phyloP scores from a whole-genome alignment of 148 eudicot genomes.

The Fagopyrum tataricum region DNA sequence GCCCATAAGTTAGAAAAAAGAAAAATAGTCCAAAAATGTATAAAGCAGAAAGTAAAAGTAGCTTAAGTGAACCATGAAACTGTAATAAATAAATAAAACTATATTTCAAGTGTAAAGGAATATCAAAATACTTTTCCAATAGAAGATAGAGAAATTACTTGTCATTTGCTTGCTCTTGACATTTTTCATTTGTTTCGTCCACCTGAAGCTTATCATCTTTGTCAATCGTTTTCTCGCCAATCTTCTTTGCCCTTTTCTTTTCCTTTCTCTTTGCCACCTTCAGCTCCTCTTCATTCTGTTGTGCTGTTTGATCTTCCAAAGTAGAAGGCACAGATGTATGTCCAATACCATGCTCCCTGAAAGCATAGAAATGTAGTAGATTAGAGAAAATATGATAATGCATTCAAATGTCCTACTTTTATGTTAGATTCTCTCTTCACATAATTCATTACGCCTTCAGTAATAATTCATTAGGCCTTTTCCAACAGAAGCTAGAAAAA shows the following conservation, averaged over 20 bases:
- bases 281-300: constrained; percentile 12
- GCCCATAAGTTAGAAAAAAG: too few relatives aligned
- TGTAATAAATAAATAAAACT: neutral
- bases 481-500: too few relatives aligned
- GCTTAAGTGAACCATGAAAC: neutral
- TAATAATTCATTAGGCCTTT: too few relatives aligned
- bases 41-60: too few relatives aligned
- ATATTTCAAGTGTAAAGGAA: neutral
- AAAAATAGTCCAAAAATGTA: too few relatives aligned
- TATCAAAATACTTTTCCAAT: neutral
- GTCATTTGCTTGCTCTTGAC: constrained; percentile 4
- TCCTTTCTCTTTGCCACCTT: constrained; percentile 23
- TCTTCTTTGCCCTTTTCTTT: constrained; percentile 22
- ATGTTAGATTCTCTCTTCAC: neutral
- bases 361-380: constrained; percentile 6
- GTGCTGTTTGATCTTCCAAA: neutral
- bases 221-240: neutral
- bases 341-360: constrained; percentile 14
- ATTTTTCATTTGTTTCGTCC: constrained; percentile 9
- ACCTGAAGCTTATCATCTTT: constrained; percentile 17
- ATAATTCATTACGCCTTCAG: neutral
- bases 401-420: neutral
- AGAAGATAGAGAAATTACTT: neutral
- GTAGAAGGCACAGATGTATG: constrained; percentile 5
- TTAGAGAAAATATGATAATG: neutral